These are phyloP conservation scores for Epicoccum sorghinum DNA, from an alignment of 2,329 filamentous ascomycete genomes.

Conservation along the genomic window DNA sequence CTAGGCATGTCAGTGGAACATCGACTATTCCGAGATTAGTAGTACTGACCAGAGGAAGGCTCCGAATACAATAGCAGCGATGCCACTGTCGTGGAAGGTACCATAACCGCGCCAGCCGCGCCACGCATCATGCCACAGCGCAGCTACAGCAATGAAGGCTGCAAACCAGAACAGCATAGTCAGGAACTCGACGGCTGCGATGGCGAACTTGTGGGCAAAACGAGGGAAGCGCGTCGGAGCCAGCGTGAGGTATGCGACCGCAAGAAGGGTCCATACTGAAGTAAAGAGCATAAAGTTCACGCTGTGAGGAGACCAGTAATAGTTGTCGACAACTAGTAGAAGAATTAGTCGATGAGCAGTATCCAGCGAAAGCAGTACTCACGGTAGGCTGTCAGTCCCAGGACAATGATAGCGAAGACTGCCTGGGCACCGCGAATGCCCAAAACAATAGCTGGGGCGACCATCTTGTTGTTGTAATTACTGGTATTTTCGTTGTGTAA, in stretches of 20 bases:
- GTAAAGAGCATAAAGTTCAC: constrained; percentile 83
- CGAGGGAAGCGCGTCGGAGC: constrained; percentile 65
- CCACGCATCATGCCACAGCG: constrained; percentile 63
- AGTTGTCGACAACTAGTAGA: constrained; percentile 55
- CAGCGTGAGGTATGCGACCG: constrained; percentile 72
- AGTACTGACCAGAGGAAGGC: constrained; percentile 68
- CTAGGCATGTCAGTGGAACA: constrained; percentile 40
- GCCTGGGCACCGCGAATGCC: constrained; percentile 71
- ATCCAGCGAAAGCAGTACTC: constrained; percentile 32
- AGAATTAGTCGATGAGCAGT: not conserved
- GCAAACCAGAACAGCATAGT: constrained; percentile 93
- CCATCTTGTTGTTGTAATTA: constrained; percentile 22
- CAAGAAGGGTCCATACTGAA: constrained; percentile 74
- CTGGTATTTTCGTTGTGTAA: constrained; percentile 1
- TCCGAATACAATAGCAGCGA: constrained; percentile 70
- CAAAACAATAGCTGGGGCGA: constrained; percentile 54
- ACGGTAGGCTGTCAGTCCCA: constrained; percentile 80
- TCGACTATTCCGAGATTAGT: constrained; percentile 13
- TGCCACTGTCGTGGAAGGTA: constrained; percentile 61
- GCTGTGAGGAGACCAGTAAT: constrained; percentile 59
- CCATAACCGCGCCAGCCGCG: constrained; percentile 50
- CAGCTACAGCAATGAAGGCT: constrained; percentile 78
- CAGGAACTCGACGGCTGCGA: constrained; percentile 71
- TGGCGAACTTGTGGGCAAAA: constrained; percentile 70
- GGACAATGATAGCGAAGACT: constrained; percentile 74